These are phyloP conservation scores for Phytophthora constricta DNA, from an alignment of 352 stramenopile genomes.

Conservation along the genomic window DNA sequence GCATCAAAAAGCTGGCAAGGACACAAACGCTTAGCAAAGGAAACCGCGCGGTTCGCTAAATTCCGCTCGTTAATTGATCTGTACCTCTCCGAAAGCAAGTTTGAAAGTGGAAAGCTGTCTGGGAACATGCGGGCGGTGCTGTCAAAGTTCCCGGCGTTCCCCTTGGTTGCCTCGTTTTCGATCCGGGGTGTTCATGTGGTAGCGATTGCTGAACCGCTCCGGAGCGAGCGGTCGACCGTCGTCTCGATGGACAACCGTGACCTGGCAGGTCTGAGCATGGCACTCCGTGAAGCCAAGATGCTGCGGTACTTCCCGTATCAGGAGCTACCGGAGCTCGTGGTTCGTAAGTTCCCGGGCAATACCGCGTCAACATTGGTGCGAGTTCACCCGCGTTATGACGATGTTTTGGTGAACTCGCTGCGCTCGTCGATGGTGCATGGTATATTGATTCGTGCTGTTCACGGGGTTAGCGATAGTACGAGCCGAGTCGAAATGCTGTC, in stretches of 20 bases:
- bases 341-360: conserved; percentile 50
- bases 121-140: conserved; percentile 32
- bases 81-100: conserved; percentile 43
- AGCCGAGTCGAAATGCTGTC: conserved; percentile 53
- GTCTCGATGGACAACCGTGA: conserved; percentile 59
- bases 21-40: conserved; percentile 66
- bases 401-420: conserved; percentile 66
- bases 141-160: conserved; percentile 55
- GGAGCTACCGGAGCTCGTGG: conserved; percentile 64
- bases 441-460: conserved; percentile 51
- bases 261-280: conserved; percentile 49
- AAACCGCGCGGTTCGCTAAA: conserved; percentile 49
- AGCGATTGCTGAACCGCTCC: conserved; percentile 53
- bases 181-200: conserved; percentile 65
- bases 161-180: conserved; percentile 63
- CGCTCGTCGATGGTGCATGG: conserved; percentile 69
- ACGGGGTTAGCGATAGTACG: conserved; percentile 12
- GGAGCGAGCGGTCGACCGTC: conserved; percentile 45
- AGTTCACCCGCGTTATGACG: conserved; percentile 60
- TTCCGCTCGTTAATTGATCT: conserved; percentile 68
- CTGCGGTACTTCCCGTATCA: conserved; percentile 68
- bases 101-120: conserved; percentile 30
- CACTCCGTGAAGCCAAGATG: conserved; percentile 57
- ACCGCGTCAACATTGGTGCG: conserved; percentile 50
- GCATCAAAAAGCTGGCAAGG: conserved; percentile 72